Conservation (phyloP, 2,329 filamentous ascomycete genomes). For the Orbilia blumenaviensis region DNA sequence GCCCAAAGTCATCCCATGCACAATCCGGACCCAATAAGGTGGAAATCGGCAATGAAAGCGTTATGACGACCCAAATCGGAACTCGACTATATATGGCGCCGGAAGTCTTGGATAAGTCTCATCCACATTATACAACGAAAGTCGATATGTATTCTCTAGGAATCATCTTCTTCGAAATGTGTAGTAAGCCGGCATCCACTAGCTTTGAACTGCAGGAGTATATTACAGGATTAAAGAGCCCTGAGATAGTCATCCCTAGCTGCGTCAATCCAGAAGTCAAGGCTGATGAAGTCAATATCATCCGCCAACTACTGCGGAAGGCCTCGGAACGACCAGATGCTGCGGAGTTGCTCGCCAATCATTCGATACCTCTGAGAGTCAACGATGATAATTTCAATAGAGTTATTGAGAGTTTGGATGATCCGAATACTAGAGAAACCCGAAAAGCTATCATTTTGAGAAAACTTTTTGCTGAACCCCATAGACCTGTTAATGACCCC, state of each 20-base stretch:
- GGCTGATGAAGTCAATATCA: conserved; percentile 34
- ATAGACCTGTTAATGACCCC: conserved; percentile 37
- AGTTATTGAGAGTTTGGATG: conserved; percentile 45
- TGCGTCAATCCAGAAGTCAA: conserved; percentile 43
- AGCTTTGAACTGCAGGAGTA: conserved; percentile 69
- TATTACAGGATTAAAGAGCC: conserved; percentile 38
- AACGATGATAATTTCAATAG: conserved; percentile 49
- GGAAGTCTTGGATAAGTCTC: conserved; percentile 76
- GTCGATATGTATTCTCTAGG: conserved; percentile 99
- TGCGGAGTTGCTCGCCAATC: conserved; percentile 34
- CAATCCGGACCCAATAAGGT: conserved; percentile 2
- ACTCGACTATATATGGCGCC: conserved; percentile 94
- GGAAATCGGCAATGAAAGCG: conserved; percentile 52
- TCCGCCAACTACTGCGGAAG: conserved; percentile 40
- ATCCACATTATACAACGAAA: conserved; percentile 85
- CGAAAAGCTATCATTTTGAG: conserved; percentile 29
- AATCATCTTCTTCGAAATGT: conserved; percentile 99
- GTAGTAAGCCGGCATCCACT: conserved; percentile 59
- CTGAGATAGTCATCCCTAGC: conserved; percentile 43
- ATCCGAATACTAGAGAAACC: conserved; percentile 35
- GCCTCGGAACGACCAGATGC: conserved; percentile 47
- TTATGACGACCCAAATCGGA: conserved; percentile 68
- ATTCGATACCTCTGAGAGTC: conserved; percentile 47
- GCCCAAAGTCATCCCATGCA: conserved; percentile 65
- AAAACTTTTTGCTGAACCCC: conserved; percentile 34